Evolutionary conservation across 257 asterid species (phyloP).

Genomic region (Ocimum tenuiflorum): DNA sequence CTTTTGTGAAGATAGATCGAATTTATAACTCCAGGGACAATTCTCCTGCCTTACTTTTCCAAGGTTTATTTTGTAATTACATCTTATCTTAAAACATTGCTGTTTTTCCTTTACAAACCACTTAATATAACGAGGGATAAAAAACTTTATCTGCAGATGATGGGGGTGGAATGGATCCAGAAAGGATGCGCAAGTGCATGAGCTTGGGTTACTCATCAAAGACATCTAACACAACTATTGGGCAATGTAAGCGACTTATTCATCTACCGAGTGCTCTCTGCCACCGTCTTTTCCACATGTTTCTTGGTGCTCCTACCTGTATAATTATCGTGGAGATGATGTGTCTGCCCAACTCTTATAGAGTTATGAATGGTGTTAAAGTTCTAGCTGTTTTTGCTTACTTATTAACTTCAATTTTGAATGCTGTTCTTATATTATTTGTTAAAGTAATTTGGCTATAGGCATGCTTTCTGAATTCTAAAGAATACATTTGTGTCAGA

Average conservation of each 20-base stretch:
- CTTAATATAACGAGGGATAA: slow-evolving; percentile 2
- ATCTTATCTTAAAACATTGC: slow-evolving; percentile 9
- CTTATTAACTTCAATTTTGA: neutral
- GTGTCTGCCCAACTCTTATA: neutral
- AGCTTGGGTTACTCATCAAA: slow-evolving; percentile 91
- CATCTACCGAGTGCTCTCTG: slow-evolving; percentile 16
- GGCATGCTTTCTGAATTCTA: slow-evolving; percentile 12
- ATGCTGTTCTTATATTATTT: too few relatives aligned
- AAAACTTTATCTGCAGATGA: slow-evolving; percentile 46
- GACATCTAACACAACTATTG: slow-evolving; percentile 69
- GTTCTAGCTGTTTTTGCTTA: neutral
- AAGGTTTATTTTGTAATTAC: slow-evolving; percentile 40
- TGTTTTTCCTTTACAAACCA: slow-evolving; percentile 6
- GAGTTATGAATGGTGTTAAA: neutral
- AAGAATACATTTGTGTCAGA: slow-evolving; percentile 44
- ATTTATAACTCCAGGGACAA: slow-evolving; percentile 58
- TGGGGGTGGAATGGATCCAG: slow-evolving; percentile 95
- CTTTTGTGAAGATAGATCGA: slow-evolving; percentile 75
- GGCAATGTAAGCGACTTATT: slow-evolving; percentile 55
- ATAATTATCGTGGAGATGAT: slow-evolving; percentile 5
- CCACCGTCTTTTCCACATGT: slow-evolving; percentile 13
- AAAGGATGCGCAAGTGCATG: slow-evolving; percentile 78
- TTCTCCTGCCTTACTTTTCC: slow-evolving; percentile 83
- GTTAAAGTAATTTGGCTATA: neutral
- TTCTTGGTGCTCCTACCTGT: slow-evolving; percentile 10